Percentiles rank a stretch among this genome's conserved stretches.
Evolutionary conservation across 1,284 basidiomycete species (phyloP).

Genomic region (Laetiporus sulphureus): DNA sequence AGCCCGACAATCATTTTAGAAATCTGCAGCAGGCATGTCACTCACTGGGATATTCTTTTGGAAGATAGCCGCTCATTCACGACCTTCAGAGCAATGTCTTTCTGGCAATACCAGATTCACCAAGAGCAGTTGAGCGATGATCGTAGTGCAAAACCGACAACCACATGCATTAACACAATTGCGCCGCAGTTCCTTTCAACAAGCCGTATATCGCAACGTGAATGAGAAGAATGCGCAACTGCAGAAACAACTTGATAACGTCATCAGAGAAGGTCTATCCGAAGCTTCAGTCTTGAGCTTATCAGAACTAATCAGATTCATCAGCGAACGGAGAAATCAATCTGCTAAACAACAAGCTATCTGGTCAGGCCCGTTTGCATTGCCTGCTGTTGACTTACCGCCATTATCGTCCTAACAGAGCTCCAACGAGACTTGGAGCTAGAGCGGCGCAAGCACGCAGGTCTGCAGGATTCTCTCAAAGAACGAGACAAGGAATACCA

Average conservation of each 20-base stretch:
- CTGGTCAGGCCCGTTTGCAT: conserved; percentile 33
- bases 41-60: no score
- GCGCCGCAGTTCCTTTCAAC: conserved; percentile 64
- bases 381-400: not conserved
- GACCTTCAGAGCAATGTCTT: conserved; percentile 61
- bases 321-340: conserved; percentile 73
- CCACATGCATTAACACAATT: not conserved
- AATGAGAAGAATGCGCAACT: conserved; percentile 75
- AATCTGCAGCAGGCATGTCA: conserved; percentile 62
- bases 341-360: conserved; percentile 57
- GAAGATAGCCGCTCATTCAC: no score
- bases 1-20: conserved; percentile 68
- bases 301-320: not conserved
- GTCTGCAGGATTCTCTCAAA: conserved; percentile 64
- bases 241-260: conserved; percentile 76
- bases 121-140: conserved; percentile 53
- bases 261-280: conserved; percentile 63
- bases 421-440: conserved; percentile 72
- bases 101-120: conserved; percentile 84
- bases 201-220: conserved; percentile 69
- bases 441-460: conserved; percentile 65
- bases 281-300: no score
- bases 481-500: conserved; percentile 83
- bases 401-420: conserved; percentile 43
- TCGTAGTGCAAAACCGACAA: not conserved